Base-by-base conservation (phyloP, 129 eudicot species). In the Flaveria trinervia region DNA sequence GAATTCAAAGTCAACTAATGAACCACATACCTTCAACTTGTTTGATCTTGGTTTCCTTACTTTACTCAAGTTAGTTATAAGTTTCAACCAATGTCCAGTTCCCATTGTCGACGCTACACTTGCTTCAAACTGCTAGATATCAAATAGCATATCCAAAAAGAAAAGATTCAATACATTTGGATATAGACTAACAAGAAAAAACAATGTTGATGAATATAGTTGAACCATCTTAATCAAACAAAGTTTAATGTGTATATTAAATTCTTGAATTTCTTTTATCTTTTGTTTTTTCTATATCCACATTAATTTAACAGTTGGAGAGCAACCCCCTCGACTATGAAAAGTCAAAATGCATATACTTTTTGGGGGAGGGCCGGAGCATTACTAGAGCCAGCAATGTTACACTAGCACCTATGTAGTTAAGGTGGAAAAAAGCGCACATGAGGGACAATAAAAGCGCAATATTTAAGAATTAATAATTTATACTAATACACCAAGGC, bases 71-170 rank as follows among this genome's bases (percentile, higher is more conserved):
- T 82, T 83, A 48, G 87, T 79, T 83, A 87, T 78, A 76, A 79
- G 87, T 84, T 83, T 89, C 70, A 89, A 77, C 89, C 96, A 89
- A 74, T 80, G 86, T 65, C 96, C 82, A 9, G 89, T 75, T 79
- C 96, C 89, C 96, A 89, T 89, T 48, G 66, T 75, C 60, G 81
- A 82, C 18, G 65, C 66, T 76, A 15, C 14, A 73, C 46, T 28
- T 61, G 33, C 70, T 52, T 30, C 46, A 59, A 16, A 49, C 74
- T 55, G 59, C 49, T 45, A n/a, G n/a, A 73, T 45, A 41, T 55
- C 65, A 57, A 20, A 60, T 23, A 56, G 66, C 68, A 26, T 26
- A 61, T 61, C 41, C 67, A 61, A 4, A 61, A 61, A 4, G 67
- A 61, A 61, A 61, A 61, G 43, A 61, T 61, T 13, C 18, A 79